These are phyloP conservation scores for Hypoxylon subgilvum DNA, from an alignment of 495 filamentous ascomycete species.

Conservation along the genomic window DNA sequence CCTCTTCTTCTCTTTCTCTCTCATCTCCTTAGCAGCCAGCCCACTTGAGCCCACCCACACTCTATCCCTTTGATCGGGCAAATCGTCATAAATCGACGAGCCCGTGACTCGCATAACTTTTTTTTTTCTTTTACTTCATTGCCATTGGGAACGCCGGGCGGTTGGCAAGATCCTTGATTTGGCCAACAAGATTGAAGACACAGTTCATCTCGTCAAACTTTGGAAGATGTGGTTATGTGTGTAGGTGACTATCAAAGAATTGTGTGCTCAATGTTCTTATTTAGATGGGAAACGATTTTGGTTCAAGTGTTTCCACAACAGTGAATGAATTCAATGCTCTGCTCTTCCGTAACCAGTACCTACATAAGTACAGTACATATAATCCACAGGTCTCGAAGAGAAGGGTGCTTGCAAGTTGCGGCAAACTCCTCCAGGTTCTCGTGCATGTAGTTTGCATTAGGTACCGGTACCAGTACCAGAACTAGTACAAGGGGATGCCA, in stretches of 20 bases:
- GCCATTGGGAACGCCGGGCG: slow-evolving; percentile 32
- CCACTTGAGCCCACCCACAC: slow-evolving; percentile 13
- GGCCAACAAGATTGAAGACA: slow-evolving; percentile 25
- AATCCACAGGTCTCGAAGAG: slow-evolving; percentile 5
- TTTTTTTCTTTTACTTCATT: slow-evolving; percentile 33
- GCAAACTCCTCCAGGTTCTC: slow-evolving; percentile 12
- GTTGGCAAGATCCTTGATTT: slow-evolving; percentile 39
- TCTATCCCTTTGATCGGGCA: slow-evolving; percentile 36
- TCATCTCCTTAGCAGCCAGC: slow-evolving; percentile 42
- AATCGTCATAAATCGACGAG: slow-evolving; percentile 46
- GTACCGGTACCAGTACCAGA: too few species aligned
- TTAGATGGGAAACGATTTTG: slow-evolving; percentile 11
- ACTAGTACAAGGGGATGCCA: too few species aligned
- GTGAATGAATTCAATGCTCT: too few species aligned
- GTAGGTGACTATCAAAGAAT: not conserved
- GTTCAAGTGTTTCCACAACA: too few species aligned
- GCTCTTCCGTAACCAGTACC: too few species aligned
- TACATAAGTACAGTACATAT: too few species aligned
- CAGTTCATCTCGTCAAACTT: slow-evolving; percentile 25
- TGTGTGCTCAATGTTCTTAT: slow-evolving; percentile 16
- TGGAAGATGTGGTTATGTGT: slow-evolving; percentile 1
- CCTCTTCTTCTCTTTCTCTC: slow-evolving; percentile 37
- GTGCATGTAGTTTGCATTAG: slow-evolving; percentile 9
- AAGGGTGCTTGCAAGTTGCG: slow-evolving; percentile 2
- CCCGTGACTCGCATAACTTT: slow-evolving; percentile 51